phyloP scores from a whole-genome alignment of 73 alveolate species.

The Tetrahymena borealis region DNA sequence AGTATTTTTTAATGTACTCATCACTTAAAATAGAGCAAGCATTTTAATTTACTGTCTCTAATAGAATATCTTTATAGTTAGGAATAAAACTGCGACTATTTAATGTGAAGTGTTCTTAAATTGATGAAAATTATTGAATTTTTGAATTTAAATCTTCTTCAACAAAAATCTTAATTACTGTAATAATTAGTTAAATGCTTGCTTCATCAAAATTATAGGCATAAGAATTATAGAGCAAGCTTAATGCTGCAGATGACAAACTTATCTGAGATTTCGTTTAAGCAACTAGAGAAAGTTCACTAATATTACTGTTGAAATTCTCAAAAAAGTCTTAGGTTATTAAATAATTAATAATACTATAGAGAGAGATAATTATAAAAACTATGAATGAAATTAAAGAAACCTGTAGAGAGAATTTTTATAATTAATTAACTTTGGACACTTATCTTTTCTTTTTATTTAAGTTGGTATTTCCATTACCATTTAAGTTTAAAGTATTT shows the following conservation, averaged over 20 bases:
- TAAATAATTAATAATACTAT: not conserved
- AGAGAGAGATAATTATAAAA: not conserved
- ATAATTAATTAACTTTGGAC: not conserved
- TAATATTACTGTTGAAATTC: not conserved
- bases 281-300: not conserved
- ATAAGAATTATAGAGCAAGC: not conserved
- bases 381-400: not conserved
- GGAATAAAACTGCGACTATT: not conserved
- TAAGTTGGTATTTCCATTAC: not conserved
- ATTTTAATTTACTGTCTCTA: not conserved
- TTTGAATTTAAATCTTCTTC: not conserved
- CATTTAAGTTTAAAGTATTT: not conserved
- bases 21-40: not conserved
- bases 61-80: not conserved
- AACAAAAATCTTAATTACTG: not conserved
- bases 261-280: not conserved
- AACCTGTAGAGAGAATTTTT: not conserved
- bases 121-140: not conserved
- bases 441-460: not conserved
- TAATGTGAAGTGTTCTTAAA: not conserved
- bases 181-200: not conserved
- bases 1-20: not conserved
- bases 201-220: not conserved
- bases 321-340: not conserved
- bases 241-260: not conserved